Conservation (phyloP, 2,329 filamentous ascomycete species). For the Dactylellina haptotyla region DNA sequence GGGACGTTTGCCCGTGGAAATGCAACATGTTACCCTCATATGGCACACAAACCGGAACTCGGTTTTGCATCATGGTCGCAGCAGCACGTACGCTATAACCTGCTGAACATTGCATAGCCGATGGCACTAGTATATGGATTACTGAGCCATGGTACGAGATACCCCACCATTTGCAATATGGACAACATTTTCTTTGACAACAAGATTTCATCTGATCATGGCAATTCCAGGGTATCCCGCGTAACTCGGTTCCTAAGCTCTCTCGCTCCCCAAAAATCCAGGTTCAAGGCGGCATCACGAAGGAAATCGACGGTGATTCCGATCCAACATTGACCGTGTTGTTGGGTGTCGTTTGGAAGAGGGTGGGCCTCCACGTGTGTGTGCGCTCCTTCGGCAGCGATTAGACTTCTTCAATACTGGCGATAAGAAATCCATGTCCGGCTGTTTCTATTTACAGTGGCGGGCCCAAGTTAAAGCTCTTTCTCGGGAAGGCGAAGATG, state of each 20-base stretch:
- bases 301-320: too few relatives aligned
- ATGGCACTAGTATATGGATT: constrained; percentile 23
- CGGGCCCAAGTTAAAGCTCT: constrained; percentile 23
- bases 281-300: neutral
- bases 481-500: constrained; percentile 43
- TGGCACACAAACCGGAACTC: too few relatives aligned
- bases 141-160: constrained; percentile 45
- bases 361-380: constrained; percentile 17
- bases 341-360: too few relatives aligned
- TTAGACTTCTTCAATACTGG: constrained; percentile 17
- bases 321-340: too few relatives aligned
- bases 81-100: too few relatives aligned
- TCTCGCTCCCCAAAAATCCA: neutral
- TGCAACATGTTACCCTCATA: too few relatives aligned
- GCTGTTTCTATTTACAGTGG: constrained; percentile 49
- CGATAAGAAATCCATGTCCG: constrained; percentile 37
- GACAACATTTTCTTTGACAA: neutral
- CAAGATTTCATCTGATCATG: constrained; percentile 34
- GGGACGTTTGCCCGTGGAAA: too few relatives aligned
- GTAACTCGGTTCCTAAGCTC: constrained; percentile 16
- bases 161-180: constrained; percentile 26
- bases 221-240: constrained; percentile 5
- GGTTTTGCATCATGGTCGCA: too few relatives aligned
- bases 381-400: constrained; percentile 22
- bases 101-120: constrained; percentile 3